These are phyloP conservation scores for Sparassis latifolia DNA, from an alignment of 1,284 basidiomycete genomes.

Conservation along the genomic window DNA sequence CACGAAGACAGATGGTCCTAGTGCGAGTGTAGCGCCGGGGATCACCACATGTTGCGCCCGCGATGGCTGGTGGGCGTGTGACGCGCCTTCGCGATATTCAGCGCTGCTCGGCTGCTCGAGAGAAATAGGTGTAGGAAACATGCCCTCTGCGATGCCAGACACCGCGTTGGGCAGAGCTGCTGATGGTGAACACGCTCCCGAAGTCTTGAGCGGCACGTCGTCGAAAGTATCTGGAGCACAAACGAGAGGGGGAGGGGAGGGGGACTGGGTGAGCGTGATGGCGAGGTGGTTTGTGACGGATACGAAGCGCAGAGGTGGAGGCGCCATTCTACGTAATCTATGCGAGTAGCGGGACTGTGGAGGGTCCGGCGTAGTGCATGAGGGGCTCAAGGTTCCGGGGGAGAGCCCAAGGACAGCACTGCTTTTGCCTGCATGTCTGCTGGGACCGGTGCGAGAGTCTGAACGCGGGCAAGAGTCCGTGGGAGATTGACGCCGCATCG, in stretches of 20 bases:
- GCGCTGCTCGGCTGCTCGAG: conserved; percentile 6
- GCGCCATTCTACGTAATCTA: conserved; percentile 15
- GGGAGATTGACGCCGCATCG: too few species aligned
- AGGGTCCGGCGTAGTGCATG: background rate
- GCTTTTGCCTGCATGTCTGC: background rate
- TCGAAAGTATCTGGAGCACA: conserved; percentile 2
- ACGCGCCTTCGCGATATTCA: too few species aligned
- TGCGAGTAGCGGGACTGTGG: conserved; percentile 11
- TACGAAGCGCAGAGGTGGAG: conserved; percentile 12
- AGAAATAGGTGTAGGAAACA: conserved; percentile 9
- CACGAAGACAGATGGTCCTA: background rate
- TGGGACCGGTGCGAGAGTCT: background rate
- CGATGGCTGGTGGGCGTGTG: too few species aligned
- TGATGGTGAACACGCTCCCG: background rate
- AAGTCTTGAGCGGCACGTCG: background rate
- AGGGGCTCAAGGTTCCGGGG: background rate
- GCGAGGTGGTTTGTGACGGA: background rate
- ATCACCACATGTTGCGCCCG: background rate
- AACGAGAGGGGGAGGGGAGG: conserved; percentile 7
- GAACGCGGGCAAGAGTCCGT: too few species aligned
- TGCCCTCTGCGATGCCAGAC: conserved; percentile 2
- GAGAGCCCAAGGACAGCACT: background rate
- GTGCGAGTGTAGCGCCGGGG: background rate
- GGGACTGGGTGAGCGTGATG: background rate
- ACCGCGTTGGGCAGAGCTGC: conserved; percentile 3